These are phyloP conservation scores for Aspergillus ibericus DNA, from an alignment of 2,329 filamentous ascomycete species.

Conservation along the genomic window DNA sequence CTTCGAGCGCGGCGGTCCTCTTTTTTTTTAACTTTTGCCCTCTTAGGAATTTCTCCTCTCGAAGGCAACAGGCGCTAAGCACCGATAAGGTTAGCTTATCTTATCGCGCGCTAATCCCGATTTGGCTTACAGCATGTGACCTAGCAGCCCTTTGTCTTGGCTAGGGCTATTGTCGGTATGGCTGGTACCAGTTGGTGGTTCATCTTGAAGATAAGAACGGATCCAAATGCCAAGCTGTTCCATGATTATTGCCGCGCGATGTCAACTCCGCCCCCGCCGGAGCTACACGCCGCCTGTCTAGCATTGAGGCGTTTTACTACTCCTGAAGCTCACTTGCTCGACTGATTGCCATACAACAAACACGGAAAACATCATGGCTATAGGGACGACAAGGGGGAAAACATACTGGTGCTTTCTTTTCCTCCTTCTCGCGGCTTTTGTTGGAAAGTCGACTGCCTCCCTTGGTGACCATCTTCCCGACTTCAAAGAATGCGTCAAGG, in stretches of 20 bases:
- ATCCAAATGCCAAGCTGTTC: not conserved
- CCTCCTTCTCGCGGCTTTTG: slow-evolving; percentile 34
- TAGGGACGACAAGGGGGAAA: slow-evolving; percentile 21
- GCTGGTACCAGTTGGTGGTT: not conserved
- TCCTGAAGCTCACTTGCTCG: slow-evolving; percentile 12
- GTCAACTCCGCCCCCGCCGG: slow-evolving; percentile 17
- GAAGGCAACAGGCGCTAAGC: slow-evolving; percentile 12
- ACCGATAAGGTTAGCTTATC: slow-evolving; percentile 11
- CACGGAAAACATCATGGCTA: slow-evolving; percentile 29
- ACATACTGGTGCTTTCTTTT: slow-evolving; percentile 30
- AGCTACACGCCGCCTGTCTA: slow-evolving; percentile 5
- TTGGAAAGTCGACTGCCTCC: slow-evolving; percentile 61
- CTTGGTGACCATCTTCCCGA: slow-evolving; percentile 81
- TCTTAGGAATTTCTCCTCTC: slow-evolving; percentile 30
- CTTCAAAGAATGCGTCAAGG: slow-evolving; percentile 83
- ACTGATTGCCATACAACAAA: slow-evolving; percentile 13
- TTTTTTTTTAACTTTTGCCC: slow-evolving; percentile 30
- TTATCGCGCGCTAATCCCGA: slow-evolving; percentile 18
- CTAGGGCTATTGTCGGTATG: slow-evolving; percentile 23
- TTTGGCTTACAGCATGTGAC: slow-evolving; percentile 26
- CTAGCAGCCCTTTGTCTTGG: slow-evolving; percentile 14
- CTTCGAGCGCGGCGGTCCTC: slow-evolving; percentile 20
- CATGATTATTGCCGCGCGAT: slow-evolving; percentile 4
- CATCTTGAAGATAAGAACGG: no score
- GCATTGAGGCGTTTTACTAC: slow-evolving; percentile 12